These are phyloP conservation scores for Selenicereus undatus DNA, from an alignment of 148 eudicot genomes.

Conservation along the genomic window DNA sequence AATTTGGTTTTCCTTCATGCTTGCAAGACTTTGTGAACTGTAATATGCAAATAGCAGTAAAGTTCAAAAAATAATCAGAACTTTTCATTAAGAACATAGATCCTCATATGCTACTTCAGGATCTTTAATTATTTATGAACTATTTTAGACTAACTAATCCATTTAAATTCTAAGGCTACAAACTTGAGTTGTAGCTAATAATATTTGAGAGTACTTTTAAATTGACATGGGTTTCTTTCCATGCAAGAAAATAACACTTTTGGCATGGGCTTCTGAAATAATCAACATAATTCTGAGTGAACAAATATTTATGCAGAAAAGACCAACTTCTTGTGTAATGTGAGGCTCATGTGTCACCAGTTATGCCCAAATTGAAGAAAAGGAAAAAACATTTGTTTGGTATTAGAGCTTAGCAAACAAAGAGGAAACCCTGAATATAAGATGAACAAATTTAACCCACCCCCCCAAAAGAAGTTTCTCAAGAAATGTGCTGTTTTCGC, in stretches of 20 bases:
- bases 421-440: neutral
- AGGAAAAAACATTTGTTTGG: neutral
- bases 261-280: neutral
- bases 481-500: neutral
- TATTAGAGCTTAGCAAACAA: neutral
- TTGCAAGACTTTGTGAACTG: neutral
- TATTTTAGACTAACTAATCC: neutral
- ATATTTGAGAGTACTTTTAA: neutral
- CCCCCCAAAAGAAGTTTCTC: neutral
- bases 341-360: neutral
- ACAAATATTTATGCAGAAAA: neutral
- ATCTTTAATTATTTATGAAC: neutral
- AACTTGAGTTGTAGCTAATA: neutral
- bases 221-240: neutral
- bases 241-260: neutral
- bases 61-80: neutral
- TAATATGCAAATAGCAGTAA: neutral
- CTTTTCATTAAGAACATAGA: neutral
- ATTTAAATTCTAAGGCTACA: neutral
- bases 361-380: neutral
- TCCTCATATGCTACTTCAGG: neutral
- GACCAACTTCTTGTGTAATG: neutral
- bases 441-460: neutral
- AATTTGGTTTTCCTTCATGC: neutral
- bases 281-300: neutral